Evolutionary conservation across 495 filamentous ascomycete genomes (phyloP), one percentile per base, ranked within the genome.

Genomic region (Aspergillus bridgeri): DNA sequence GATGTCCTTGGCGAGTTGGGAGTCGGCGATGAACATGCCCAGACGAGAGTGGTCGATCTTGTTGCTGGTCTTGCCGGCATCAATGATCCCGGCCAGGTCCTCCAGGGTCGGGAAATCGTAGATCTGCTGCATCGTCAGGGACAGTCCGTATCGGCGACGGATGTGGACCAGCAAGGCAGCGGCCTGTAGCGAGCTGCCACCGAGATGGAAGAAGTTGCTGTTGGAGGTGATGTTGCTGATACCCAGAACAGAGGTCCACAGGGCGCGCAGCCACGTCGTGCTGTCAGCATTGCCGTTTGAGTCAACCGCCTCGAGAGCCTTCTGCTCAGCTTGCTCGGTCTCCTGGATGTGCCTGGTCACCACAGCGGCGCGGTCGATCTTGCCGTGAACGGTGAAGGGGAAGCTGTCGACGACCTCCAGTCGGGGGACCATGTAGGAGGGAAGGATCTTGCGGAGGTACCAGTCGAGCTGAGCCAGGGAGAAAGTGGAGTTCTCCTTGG

Each of bases 141-240:
- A 38, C 0, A 38, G 33, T 3, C 33, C 33, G 5, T 38, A 38
- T 38, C 33, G 33, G 33, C 33, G 33, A 38, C 33, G 33, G 33
- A 38, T 38, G 33, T 38, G 33, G 33, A 38, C 33, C 33, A 38
- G 33, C 33, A 38, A 15, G 3, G 33, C 33, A 38, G 45, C 45
- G 3, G 45, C 45, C 45, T 48, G 45, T 23, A 48, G 45, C 3
- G 45, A 48, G 19, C 19, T 48, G 45, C 45, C 45, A 13, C 45
- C 45, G 6, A 48, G 17, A 20, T 48, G 45, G 45, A 48, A 48
- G 45, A 48, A 48, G 45, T 48, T 48, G 45, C 45, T 23, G 22
- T 48, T 23, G 45, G 6, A 3, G 2, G 45, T 9, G 45, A 20
- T 48, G 19, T 21, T 23, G 19, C 22, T 48, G 6, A 48, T 23